phyloP scores from a whole-genome alignment of 2,329 filamentous ascomycete genomes.

The Bipolaris victoriae region DNA sequence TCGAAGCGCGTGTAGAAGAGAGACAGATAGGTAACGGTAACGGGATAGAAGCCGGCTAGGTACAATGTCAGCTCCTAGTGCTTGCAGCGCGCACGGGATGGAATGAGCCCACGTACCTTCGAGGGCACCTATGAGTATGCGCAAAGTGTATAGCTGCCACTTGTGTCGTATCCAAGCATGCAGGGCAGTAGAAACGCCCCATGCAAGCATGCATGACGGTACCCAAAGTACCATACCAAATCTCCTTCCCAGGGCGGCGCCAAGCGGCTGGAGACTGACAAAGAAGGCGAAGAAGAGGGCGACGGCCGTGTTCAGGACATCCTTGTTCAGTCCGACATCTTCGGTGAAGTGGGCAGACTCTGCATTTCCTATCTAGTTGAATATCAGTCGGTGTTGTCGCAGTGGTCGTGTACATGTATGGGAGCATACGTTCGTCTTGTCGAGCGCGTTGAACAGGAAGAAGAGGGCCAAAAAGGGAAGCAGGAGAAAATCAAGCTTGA shows the following conservation, averaged over 20 bases:
- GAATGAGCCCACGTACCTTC: constrained; percentile 46
- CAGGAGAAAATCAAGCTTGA: constrained; percentile 58
- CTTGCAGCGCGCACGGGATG: background rate
- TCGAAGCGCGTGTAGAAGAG: constrained; percentile 65
- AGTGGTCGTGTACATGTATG: background rate
- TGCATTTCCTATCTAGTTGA: constrained; percentile 57
- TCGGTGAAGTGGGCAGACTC: constrained; percentile 65
- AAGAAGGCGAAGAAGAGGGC: constrained; percentile 65
- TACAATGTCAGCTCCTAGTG: constrained; percentile 25
- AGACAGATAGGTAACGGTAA: constrained; percentile 64
- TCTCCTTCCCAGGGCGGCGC: constrained; percentile 63
- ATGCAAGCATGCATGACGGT: constrained; percentile 63
- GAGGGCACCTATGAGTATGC: constrained; percentile 55
- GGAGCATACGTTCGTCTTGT: constrained; percentile 55
- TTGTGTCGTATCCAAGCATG: constrained; percentile 55
- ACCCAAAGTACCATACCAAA: constrained; percentile 64
- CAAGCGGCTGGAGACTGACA: constrained; percentile 63
- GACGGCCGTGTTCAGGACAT: constrained; percentile 62
- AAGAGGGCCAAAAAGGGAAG: constrained; percentile 59
- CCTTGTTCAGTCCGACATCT: constrained; percentile 59
- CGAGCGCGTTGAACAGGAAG: constrained; percentile 60
- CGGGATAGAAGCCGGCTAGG: constrained; percentile 64
- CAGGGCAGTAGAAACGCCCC: constrained; percentile 57
- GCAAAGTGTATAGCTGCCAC: constrained; percentile 56
- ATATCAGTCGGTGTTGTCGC: background rate